phyloP scores from a whole-genome alignment of 495 filamentous ascomycete species.

The Penicillium subrubescens region DNA sequence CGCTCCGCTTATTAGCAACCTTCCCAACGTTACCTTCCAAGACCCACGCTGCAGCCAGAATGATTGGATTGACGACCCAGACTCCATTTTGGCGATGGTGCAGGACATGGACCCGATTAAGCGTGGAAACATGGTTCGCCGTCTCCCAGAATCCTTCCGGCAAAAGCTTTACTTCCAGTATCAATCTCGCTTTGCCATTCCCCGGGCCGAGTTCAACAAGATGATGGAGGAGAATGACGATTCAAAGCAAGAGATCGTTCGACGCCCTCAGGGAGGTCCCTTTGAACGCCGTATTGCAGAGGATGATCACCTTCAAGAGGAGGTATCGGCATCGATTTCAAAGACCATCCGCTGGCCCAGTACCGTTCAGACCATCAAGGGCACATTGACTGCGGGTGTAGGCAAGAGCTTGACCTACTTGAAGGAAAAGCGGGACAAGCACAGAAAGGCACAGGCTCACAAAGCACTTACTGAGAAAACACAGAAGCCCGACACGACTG shows the following conservation, averaged over 20 bases:
- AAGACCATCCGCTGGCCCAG: slow-evolving; percentile 91
- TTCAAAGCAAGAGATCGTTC: slow-evolving; percentile 67
- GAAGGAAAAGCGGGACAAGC: slow-evolving; percentile 79
- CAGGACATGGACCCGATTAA: slow-evolving; percentile 92
- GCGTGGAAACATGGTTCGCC: slow-evolving; percentile 93
- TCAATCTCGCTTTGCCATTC: slow-evolving; percentile 85
- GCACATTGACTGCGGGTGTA: slow-evolving; percentile 73
- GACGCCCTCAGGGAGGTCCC: slow-evolving; percentile 71
- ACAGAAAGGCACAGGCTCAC: slow-evolving; percentile 37
- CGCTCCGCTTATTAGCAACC: slow-evolving; percentile 79
- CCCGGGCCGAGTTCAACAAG: slow-evolving; percentile 76
- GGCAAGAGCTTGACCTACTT: slow-evolving; percentile 71
- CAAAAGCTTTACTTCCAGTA: slow-evolving; percentile 91
- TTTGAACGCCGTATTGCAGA: slow-evolving; percentile 87
- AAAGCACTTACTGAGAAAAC: slow-evolving; percentile 9
- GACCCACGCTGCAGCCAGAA: slow-evolving; percentile 63
- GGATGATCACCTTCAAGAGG: slow-evolving; percentile 62
- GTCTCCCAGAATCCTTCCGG: slow-evolving; percentile 85
- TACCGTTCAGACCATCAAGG: slow-evolving; percentile 80
- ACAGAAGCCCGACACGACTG: not conserved
- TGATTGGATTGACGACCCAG: slow-evolving; percentile 68
- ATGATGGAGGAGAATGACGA: slow-evolving; percentile 74
- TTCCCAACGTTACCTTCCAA: slow-evolving; percentile 84
- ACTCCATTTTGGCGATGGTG: slow-evolving; percentile 59
- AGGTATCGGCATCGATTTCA: slow-evolving; percentile 73